phyloP scores from a whole-genome alignment of 2,329 filamentous ascomycete genomes.

The Didymosphaeria variabile region DNA sequence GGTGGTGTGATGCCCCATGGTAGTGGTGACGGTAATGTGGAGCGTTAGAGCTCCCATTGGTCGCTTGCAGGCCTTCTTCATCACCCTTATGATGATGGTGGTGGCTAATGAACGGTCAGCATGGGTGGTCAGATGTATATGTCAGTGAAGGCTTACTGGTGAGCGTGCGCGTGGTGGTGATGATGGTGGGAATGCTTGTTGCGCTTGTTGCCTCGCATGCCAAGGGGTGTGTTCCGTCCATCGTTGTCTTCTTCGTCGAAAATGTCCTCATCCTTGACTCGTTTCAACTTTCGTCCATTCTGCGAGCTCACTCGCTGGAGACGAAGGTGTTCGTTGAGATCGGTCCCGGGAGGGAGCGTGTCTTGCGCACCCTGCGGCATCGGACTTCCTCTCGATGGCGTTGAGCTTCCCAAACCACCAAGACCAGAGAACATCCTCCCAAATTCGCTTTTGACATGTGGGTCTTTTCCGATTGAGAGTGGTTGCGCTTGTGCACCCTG shows the following conservation, averaged over 20 bases:
- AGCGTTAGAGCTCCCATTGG: slow-evolving; percentile 37
- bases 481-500: slow-evolving; percentile 88
- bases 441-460: slow-evolving; percentile 93
- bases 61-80: slow-evolving; percentile 53
- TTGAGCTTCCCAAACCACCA: slow-evolving; percentile 70
- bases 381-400: slow-evolving; percentile 63
- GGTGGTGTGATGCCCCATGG: slow-evolving; percentile 46
- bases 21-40: slow-evolving; percentile 52
- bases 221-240: slow-evolving; percentile 69
- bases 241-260: slow-evolving; percentile 72
- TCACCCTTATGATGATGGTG: slow-evolving; percentile 65
- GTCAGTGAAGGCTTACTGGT: slow-evolving; percentile 57
- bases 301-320: slow-evolving; percentile 50
- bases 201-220: slow-evolving; percentile 74
- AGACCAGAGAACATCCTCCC: slow-evolving; percentile 97
- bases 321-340: slow-evolving; percentile 40
- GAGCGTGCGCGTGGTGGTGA: slow-evolving; percentile 63
- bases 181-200: slow-evolving; percentile 65
- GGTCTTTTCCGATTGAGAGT: slow-evolving; percentile 80
- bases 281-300: slow-evolving; percentile 57
- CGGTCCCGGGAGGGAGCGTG: slow-evolving; percentile 35
- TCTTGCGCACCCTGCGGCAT: slow-evolving; percentile 48
- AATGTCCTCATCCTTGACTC: slow-evolving; percentile 78
- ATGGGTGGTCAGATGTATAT: slow-evolving; percentile 12
- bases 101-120: slow-evolving; percentile 44